Evolutionary conservation across 2,329 filamentous ascomycete species (phyloP), one percentile per base, ranked within the genome.

Genomic region (Hymenoscyphus salicellus): DNA sequence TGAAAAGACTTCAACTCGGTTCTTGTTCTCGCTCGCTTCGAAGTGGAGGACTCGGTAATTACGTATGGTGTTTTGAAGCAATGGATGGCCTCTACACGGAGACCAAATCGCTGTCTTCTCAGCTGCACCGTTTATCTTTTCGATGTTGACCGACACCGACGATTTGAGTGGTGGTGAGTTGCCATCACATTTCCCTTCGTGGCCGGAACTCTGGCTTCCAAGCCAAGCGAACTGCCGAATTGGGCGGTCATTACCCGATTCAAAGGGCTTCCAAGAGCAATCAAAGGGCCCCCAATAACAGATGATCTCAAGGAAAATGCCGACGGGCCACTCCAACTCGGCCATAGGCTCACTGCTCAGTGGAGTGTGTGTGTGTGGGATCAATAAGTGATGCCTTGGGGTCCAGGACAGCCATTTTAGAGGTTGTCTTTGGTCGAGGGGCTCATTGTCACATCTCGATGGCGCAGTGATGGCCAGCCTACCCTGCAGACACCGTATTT

Each of bases 1-100:
- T 52, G 46, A 52, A 52, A 52, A 52, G 20, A 23, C 46, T 14
- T 38, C 46, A 52, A 52, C n/a, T 52, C 46, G 46, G 46, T 52
- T 52, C 46, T 52, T 52, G 46, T 20, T 26, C 46, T 52, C 46
- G 46, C 46, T 52, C 46, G 46, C 46, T 52, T 52, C 20, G 46
- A 14, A 26, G 17, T 38, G 8, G 36, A 7, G 5, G 46, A 52
- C 46, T 26, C 46, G 46, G n/a, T 20, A 52, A 52, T 7, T 26
- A 7, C 23, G 23, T 20, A 52, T 26, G n/a, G 23, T 20, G 46
- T 26, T 26, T 23, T 26, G 46, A 52, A 14, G 20, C 20, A 8
- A 52, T 4, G 2, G 23, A 23, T 3, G 10, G 23, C 43, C 10
- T 49, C n/a, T 6, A 49, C 11, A 23, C 46, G 11, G 14, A 14